phyloP scores from a whole-genome alignment of 192 early-diverging fungal genomes.

The Coemansia sp. region DNA sequence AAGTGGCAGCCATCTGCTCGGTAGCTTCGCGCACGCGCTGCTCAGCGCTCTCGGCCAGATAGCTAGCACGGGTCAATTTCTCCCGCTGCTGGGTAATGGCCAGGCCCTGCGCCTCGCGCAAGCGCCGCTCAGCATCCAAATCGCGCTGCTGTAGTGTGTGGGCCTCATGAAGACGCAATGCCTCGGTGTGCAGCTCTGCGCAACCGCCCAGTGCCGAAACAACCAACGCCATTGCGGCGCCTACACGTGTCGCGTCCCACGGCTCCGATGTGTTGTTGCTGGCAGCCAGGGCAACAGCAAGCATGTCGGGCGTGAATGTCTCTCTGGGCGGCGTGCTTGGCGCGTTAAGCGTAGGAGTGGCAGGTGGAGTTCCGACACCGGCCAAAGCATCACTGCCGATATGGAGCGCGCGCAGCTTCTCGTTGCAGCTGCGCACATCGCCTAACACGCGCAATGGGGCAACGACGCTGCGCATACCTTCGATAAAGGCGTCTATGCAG shows the following conservation, averaged over 20 bases:
- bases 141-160: constrained; percentile 30
- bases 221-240: constrained; percentile 33
- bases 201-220: constrained; percentile 20
- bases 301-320: constrained; percentile 12
- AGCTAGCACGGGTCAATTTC: constrained; percentile 25
- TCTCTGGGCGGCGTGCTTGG: constrained; percentile 1
- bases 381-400: background rate
- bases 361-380: constrained; percentile 26
- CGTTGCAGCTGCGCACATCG: constrained; percentile 18
- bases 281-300: constrained; percentile 6
- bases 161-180: constrained; percentile 36
- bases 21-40: constrained; percentile 38
- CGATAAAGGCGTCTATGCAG: constrained; percentile 25
- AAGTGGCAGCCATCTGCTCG: constrained; percentile 18
- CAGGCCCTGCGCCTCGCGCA: constrained; percentile 46
- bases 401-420: constrained; percentile 24
- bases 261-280: background rate
- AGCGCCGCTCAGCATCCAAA: constrained; percentile 26
- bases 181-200: constrained; percentile 23
- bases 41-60: constrained; percentile 34
- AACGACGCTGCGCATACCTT: constrained; percentile 17
- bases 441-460: constrained; percentile 31
- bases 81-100: constrained; percentile 53
- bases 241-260: constrained; percentile 15
- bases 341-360: constrained; percentile 30